Base-by-base conservation (phyloP, 768 basidiomycete species). In the Russula brevipes region DNA sequence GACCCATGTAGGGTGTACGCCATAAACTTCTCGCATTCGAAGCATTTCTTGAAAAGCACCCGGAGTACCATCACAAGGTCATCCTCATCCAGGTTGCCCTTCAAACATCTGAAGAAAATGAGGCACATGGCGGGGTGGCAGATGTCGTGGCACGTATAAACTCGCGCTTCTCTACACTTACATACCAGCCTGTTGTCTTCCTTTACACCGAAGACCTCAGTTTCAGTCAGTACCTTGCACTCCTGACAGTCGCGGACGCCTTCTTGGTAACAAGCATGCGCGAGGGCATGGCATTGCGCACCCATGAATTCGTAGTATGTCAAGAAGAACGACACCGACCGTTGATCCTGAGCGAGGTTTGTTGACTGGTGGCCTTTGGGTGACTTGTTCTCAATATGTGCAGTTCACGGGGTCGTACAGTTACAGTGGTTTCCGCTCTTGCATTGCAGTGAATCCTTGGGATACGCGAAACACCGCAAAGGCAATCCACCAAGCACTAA, bases 41-140 rank as follows among this genome's bases (percentile, higher is more conserved):
- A 70, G 74, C 78, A 16, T 93, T 94, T 78, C 77, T 94, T 56
- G 87, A 88, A 64, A 84, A 83, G 68, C 77, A 88, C 66, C 88
- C 89, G n/a, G 83, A 90, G 65, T 92, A 82, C 73, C 87, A 87
- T 69, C 86, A 86, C 51, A 89, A 89, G 75, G 87, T 87, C 51
- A 86, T 94, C 14, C 82, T 94, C 47, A 91, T 94, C 57, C 93
- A 94, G 75, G 87, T 94, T 5, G 91, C 93, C 0, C 79, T 94
- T 4, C 87, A 89, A 65, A 93, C 91, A 0, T 88, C 89, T 1
- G 82, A 88, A 65, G 82, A 81, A 65, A 89, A 88, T 70, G 89
- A 92, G 68, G 71, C 82, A 1, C 86, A 88, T 0, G 88, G 87
- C 2, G 82, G 82, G 46, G 88, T 91, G 5, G 80, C 87, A 6